Evolutionary conservation across 2,329 filamentous ascomycete genomes (phyloP).

Genomic region (Fusarium luffae): DNA sequence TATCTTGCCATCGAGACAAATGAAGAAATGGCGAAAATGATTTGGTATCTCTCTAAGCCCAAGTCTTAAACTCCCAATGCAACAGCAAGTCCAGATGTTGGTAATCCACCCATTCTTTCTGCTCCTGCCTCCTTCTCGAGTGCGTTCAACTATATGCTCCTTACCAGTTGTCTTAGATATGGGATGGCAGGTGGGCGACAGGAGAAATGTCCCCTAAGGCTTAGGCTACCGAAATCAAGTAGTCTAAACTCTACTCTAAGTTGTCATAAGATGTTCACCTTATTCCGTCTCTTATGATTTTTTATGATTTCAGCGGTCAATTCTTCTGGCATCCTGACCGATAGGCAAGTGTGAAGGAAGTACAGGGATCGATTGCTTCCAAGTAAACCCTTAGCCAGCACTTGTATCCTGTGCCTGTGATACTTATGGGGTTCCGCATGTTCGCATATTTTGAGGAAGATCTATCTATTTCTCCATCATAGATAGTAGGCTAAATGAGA

Average conservation of each 20-base stretch:
- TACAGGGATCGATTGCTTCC: neutral
- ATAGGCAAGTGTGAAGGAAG: neutral
- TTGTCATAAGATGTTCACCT: no score
- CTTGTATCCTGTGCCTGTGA: neutral
- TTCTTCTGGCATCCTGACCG: no score
- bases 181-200: no score
- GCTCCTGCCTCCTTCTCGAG: neutral
- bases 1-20: neutral
- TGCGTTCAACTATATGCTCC: neutral
- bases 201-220: no score
- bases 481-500: neutral
- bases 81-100: neutral
- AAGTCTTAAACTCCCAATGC: neutral
- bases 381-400: no score
- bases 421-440: neutral
- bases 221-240: no score
- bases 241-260: no score
- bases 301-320: no score
- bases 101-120: neutral
- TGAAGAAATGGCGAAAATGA: neutral
- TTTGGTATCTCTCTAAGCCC: neutral
- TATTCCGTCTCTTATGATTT: no score
- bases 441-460: neutral
- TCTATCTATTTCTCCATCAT: neutral
- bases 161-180: neutral